phyloP scores from a whole-genome alignment of 768 basidiomycete species.

The Tricholoma sp. region DNA sequence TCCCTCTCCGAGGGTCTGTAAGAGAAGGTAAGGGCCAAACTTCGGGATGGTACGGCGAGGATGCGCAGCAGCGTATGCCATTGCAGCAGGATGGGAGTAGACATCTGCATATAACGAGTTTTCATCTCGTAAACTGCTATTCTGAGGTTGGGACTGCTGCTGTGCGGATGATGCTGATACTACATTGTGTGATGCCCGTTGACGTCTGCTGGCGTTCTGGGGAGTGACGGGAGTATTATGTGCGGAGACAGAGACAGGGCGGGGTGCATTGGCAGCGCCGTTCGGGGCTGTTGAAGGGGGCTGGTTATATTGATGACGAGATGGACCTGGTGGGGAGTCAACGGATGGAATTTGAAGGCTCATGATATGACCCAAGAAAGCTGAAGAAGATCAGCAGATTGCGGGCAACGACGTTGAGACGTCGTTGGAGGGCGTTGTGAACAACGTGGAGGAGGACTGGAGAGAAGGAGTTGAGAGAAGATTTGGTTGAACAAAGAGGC shows the following conservation, averaged over 20 bases:
- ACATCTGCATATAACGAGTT: slow-evolving; percentile 60
- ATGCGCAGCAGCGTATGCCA: slow-evolving; percentile 78
- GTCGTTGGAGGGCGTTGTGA: background rate
- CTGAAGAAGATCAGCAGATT: background rate
- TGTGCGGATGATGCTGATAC: slow-evolving; percentile 41
- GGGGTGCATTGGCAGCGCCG: slow-evolving; percentile 14
- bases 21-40: slow-evolving; percentile 92
- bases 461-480: background rate
- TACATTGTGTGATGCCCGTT: slow-evolving; percentile 72
- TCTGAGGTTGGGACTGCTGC: slow-evolving; percentile 22
- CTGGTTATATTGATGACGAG: slow-evolving; percentile 33
- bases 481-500: background rate
- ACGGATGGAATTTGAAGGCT: slow-evolving; percentile 25
- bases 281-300: slow-evolving; percentile 12
- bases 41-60: slow-evolving; percentile 83
- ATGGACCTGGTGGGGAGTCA: slow-evolving; percentile 34
- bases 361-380: background rate
- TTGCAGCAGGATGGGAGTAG: slow-evolving; percentile 78
- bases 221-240: slow-evolving; percentile 44
- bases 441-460: background rate
- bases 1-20: slow-evolving; percentile 96
- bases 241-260: slow-evolving; percentile 58
- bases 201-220: slow-evolving; percentile 35
- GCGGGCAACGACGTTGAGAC: background rate
- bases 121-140: slow-evolving; percentile 34